Evolutionary conservation across 1,284 basidiomycete species (phyloP).

Genomic region (Boletus nobilissimus): DNA sequence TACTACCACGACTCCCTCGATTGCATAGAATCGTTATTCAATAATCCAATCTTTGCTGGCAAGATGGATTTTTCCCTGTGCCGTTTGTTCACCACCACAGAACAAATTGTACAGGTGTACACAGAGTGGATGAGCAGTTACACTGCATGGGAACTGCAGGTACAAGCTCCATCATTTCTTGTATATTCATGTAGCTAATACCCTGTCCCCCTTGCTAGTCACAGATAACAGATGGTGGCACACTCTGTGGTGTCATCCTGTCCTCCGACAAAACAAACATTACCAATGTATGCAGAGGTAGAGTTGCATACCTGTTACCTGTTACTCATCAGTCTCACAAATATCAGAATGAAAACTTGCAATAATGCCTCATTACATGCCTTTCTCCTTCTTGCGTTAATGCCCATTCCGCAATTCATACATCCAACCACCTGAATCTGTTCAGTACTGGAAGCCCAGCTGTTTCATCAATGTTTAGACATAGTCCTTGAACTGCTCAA

Average conservation of each 20-base stretch:
- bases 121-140: neutral
- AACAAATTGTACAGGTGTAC: neutral
- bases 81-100: too few relatives aligned
- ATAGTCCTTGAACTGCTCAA: neutral
- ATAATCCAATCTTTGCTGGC: neutral
- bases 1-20: neutral
- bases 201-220: too few relatives aligned
- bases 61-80: neutral
- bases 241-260: constrained; percentile 31
- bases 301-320: constrained; percentile 27
- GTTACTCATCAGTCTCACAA: constrained; percentile 16
- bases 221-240: neutral
- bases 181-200: too few relatives aligned
- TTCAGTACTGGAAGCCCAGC: neutral
- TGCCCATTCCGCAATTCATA: neutral
- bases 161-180: neutral
- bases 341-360: constrained; percentile 9
- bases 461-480: neutral
- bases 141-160: neutral
- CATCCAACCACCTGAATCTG: neutral
- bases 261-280: constrained; percentile 24
- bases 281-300: neutral
- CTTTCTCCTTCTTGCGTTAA: constrained; percentile 4
- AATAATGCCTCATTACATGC: constrained; percentile 22
- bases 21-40: neutral